Evolutionary conservation across 2,329 filamentous ascomycete genomes (phyloP).

Genomic region (Ascosphaera apis): DNA sequence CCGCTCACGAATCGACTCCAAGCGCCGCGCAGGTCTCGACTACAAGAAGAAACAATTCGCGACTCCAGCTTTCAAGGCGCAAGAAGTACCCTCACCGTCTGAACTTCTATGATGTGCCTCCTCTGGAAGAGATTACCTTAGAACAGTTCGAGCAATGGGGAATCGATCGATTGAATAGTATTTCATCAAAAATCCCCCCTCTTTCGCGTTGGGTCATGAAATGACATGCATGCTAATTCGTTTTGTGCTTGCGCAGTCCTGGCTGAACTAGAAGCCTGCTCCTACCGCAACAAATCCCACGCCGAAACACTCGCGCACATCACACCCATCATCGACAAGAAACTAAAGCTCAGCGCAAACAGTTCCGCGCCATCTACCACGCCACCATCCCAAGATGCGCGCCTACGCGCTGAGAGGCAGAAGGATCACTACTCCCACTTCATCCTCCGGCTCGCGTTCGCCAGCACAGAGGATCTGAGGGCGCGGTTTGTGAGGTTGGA

Average conservation of each 20-base stretch:
- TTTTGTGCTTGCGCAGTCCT: slow-evolving; percentile 10
- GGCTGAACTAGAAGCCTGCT: slow-evolving; percentile 56
- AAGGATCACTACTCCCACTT: slow-evolving; percentile 98
- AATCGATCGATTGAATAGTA: slow-evolving; percentile 69
- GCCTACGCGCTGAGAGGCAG: slow-evolving; percentile 49
- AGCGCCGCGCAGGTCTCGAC: slow-evolving; percentile 55
- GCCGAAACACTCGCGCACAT: slow-evolving; percentile 67
- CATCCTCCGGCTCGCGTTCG: slow-evolving; percentile 80
- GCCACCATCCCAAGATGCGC: slow-evolving; percentile 23
- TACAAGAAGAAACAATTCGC: slow-evolving; percentile 75
- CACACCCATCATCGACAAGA: slow-evolving; percentile 67
- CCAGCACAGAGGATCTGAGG: slow-evolving; percentile 72
- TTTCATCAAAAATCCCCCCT: too few species aligned
- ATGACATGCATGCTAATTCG: background rate
- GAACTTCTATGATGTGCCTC: slow-evolving; percentile 76
- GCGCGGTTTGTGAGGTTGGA: slow-evolving; percentile 70
- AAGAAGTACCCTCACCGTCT: slow-evolving; percentile 64
- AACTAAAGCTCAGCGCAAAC: slow-evolving; percentile 57
- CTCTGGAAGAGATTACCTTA: slow-evolving; percentile 80
- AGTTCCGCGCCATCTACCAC: slow-evolving; percentile 34
- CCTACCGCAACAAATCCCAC: slow-evolving; percentile 73
- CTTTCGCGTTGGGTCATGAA: background rate
- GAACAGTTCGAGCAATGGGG: slow-evolving; percentile 99
- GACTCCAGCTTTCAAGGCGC: slow-evolving; percentile 48
- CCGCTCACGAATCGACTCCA: slow-evolving; percentile 28